phyloP scores from a whole-genome alignment of 177 flowering plant species.

The Telopea speciosissima region DNA sequence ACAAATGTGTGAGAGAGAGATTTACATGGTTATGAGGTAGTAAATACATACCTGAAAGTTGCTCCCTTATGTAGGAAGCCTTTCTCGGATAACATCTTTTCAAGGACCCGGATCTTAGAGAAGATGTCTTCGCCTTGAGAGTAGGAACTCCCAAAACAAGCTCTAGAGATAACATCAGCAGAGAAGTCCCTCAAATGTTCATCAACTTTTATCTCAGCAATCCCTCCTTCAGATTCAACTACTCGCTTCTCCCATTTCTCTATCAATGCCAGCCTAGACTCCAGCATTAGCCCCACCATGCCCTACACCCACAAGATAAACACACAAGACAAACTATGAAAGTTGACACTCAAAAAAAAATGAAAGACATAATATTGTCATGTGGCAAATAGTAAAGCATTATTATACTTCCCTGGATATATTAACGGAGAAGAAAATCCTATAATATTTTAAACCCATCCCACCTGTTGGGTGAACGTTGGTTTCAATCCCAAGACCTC shows the following conservation, averaged over 20 bases:
- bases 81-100: conserved; percentile 14
- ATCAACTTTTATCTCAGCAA: conserved; percentile 30
- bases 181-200: conserved; percentile 37
- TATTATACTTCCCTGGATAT: no score
- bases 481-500: no score
- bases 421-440: no score
- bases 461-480: no score
- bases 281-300: conserved; percentile 48
- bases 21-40: no score
- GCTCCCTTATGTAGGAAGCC: conserved; percentile 18
- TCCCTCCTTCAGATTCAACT: conserved; percentile 29
- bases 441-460: no score
- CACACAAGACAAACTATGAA: no score
- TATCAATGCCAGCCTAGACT: conserved; percentile 34
- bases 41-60: conserved; percentile 21
- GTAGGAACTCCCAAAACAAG: conserved; percentile 39
- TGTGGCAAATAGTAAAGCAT: no score
- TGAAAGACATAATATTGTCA: no score
- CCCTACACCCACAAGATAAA: conserved; percentile 20
- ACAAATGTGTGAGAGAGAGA: no score
- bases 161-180: conserved; percentile 37
- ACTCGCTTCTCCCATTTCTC: conserved; percentile 32
- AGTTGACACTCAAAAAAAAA: no score
- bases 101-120: conserved; percentile 24
- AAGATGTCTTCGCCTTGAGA: conserved; percentile 35